phyloP scores from a whole-genome alignment of 139 green algal species.

The Chlorella sorokiniana region DNA sequence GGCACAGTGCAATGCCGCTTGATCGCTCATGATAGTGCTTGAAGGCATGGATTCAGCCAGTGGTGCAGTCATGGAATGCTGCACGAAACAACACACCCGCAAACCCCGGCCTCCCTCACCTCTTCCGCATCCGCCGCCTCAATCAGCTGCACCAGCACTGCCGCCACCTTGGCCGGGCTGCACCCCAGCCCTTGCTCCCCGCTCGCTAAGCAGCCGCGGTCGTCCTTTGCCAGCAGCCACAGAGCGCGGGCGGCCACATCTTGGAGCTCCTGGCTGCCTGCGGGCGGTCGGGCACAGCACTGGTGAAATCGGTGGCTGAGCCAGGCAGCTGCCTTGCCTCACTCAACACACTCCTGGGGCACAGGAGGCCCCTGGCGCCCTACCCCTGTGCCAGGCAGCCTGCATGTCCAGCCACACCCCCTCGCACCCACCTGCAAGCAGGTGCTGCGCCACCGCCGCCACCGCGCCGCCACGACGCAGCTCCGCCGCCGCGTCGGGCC shows the following conservation, averaged over 20 bases:
- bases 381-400: too few relatives aligned
- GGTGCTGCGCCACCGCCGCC: background rate
- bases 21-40: too few relatives aligned
- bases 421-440: conserved; percentile 1
- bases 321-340: too few relatives aligned
- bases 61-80: too few relatives aligned
- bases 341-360: too few relatives aligned
- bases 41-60: too few relatives aligned
- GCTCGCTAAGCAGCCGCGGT: background rate
- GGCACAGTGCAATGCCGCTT: too few relatives aligned
- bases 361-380: too few relatives aligned
- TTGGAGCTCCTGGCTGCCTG: background rate
- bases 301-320: too few relatives aligned
- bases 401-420: too few relatives aligned
- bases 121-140: conserved; percentile 18
- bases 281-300: background rate
- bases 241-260: conserved; percentile 12
- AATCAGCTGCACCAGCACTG: background rate
- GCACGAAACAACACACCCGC: too few relatives aligned
- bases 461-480: background rate
- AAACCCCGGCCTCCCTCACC: background rate
- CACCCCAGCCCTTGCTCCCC: background rate
- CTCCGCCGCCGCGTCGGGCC: background rate
- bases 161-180: background rate
- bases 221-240: conserved; percentile 24